Evolutionary conservation across 164 flowering plant species (phyloP).

Genomic region (Berberis thunbergii): DNA sequence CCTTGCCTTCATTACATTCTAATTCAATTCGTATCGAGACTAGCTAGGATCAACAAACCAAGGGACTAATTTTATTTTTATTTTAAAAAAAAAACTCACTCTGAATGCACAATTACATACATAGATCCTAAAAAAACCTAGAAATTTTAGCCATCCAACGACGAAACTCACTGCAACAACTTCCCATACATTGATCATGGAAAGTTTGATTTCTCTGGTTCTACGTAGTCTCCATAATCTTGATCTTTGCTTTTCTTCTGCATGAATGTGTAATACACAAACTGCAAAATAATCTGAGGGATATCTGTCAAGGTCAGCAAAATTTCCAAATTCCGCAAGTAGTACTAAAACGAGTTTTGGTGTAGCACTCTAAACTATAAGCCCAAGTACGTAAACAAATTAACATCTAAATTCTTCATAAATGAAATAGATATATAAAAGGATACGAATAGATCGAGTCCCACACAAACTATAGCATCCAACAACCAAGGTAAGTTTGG

Average conservation of each 20-base stretch:
- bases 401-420: background rate
- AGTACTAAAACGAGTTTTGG: background rate
- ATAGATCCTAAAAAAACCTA: background rate
- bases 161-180: background rate
- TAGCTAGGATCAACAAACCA: background rate
- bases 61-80: background rate
- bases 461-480: constrained; percentile 77
- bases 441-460: constrained; percentile 81
- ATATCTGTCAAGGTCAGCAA: constrained; percentile 21
- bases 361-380: too few relatives aligned
- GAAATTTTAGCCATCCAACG: background rate
- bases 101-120: background rate
- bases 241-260: constrained; percentile 13
- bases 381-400: too few relatives aligned
- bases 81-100: background rate
- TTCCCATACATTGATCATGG: background rate
- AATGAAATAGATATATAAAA: constrained; percentile 2
- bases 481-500: constrained; percentile 89
- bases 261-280: constrained; percentile 44
- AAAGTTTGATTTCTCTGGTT: constrained; percentile 19
- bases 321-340: background rate
- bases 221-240: constrained; percentile 17
- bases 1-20: too few relatives aligned
- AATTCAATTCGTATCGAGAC: background rate
- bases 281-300: constrained; percentile 64